A percentile compares a stretch with the other conserved stretches of the same genome.
phyloP scores from a whole-genome alignment of 345 rosid genomes.

The thale cress (Arabidopsis thaliana) region DNA sequence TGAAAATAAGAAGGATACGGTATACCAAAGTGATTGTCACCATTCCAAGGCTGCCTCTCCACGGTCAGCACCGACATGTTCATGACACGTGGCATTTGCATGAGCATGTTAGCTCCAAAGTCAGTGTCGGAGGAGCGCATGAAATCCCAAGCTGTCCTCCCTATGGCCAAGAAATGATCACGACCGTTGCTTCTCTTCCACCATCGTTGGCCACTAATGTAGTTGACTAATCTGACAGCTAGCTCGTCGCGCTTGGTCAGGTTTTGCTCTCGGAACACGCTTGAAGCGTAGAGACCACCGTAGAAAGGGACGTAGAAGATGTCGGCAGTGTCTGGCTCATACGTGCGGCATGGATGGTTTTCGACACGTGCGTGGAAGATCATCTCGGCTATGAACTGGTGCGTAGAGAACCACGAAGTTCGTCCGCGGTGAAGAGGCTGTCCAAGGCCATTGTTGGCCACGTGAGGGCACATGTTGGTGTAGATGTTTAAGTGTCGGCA shows the following conservation, averaged over 20 bases:
- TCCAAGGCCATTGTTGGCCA: conserved; percentile 58
- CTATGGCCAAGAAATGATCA: conserved; percentile 64
- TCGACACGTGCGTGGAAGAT: conserved; percentile 58
- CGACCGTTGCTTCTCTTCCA: conserved; percentile 59
- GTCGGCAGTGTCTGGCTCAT: conserved; percentile 54
- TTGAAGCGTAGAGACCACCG: conserved; percentile 61
- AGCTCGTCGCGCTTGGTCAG: conserved; percentile 50
- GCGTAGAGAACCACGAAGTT: conserved; percentile 46
- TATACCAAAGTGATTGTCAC: conserved; percentile 54
- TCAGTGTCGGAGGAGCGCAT: conserved; percentile 44
- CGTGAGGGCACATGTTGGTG: conserved; percentile 60
- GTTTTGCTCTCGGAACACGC: conserved; percentile 60
- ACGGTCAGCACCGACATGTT: conserved; percentile 63
- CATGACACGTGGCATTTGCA: conserved; percentile 56
- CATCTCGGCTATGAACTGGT: conserved; percentile 61
- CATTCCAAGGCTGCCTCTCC: conserved; percentile 54
- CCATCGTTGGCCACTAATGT: conserved; percentile 46
- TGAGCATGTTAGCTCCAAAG: conserved; percentile 58
- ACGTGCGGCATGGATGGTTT: conserved; percentile 59
- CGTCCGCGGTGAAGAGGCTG: conserved; percentile 39
- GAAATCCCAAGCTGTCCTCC: conserved; percentile 67
- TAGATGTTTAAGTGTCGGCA: conserved; percentile 52
- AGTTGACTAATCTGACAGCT: conserved; percentile 39
- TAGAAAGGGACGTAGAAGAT: conserved; percentile 58
- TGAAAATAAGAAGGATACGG: conserved; percentile 81